Conservation (phyloP, 2,329 filamentous ascomycete species). For the Alternaria brassicae region DNA sequence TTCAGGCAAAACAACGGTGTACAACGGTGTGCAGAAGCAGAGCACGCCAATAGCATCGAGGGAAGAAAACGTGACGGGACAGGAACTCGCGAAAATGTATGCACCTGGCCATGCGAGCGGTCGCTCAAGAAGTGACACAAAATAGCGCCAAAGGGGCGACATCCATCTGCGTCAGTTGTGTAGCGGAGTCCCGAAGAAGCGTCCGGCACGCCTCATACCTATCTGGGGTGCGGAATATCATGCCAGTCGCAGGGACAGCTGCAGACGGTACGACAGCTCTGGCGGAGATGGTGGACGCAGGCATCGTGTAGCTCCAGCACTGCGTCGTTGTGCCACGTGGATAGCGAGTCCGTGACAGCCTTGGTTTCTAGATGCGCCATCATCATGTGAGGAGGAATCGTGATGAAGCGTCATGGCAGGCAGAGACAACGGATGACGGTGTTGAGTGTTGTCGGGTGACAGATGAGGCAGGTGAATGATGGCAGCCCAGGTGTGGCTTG, state of each 20-base stretch:
- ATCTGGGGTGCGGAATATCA: background rate
- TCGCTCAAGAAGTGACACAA: background rate
- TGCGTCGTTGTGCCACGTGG: background rate
- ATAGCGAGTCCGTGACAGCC: background rate
- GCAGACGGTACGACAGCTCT: background rate
- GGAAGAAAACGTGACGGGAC: background rate
- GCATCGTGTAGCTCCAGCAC: background rate
- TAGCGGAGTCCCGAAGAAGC: background rate
- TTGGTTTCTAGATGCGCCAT: background rate
- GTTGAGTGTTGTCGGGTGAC: slow-evolving; percentile 2
- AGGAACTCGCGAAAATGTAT: background rate
- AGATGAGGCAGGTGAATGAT: background rate
- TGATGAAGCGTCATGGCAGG: background rate
- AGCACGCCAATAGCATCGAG: background rate
- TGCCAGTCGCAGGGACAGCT: background rate
- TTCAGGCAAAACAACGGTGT: background rate
- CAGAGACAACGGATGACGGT: background rate
- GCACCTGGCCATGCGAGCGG: background rate
- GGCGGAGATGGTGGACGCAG: too few relatives aligned
- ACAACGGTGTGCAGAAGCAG: background rate
- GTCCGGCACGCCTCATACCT: background rate
- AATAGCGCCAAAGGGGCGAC: background rate
- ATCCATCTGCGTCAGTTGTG: background rate
- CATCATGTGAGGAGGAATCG: background rate
- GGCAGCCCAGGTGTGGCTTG: background rate